Evolutionary conservation across 805 yeast species (phyloP), one percentile per base, ranked within the genome.

Genomic region (Lachancea thermotolerans): DNA sequence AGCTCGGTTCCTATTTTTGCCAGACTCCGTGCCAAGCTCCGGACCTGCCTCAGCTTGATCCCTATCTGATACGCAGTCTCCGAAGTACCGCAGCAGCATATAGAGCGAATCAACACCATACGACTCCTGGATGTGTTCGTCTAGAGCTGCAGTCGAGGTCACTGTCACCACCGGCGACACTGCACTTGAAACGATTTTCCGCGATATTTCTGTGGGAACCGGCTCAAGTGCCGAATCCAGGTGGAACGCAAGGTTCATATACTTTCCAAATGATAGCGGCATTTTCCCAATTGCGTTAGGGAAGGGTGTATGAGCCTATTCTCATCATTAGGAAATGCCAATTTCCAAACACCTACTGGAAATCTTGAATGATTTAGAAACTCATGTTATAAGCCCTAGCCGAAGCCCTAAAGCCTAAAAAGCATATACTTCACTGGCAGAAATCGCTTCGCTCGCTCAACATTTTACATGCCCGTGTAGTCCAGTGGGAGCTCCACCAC

Each of bases 131-230:
- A 64, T 47, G 42, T 62, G 65, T 10, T 49, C 39, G 49, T 64
- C 67, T 14, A 64, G 39, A n/a, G 45, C 52, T 1, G 54, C 50
- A 6, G 61, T 59, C 3, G 65, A 57, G 4, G 59, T 53, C 1
- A 64, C 64, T 2, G 65, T 54, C 11, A 64, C 58, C 11, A 62
- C 60, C 4, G 68, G 68, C 10, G 68, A 58, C 28, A 64, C 55
- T 1, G 66, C 63, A 51, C 60, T 57, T 11, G 60, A 57, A 8
- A 62, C 52, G 18, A 63, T 56, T 34, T 61, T 52, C 46, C 55
- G 60, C 12, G 66, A 56, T 21, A 62, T 60, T 34, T 63, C 66
- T 35, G 54, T 50, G 3, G 66, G 65, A 7, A 62, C 59, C 11
- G 52, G 54, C 35, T 63, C 63, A 27, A 50, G 36, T 14, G 48